Percentiles rank a stretch among this genome's conserved stretches.
Evolutionary conservation across 441 rosid genomes (phyloP).

Genomic region (Populus hybrid): DNA sequence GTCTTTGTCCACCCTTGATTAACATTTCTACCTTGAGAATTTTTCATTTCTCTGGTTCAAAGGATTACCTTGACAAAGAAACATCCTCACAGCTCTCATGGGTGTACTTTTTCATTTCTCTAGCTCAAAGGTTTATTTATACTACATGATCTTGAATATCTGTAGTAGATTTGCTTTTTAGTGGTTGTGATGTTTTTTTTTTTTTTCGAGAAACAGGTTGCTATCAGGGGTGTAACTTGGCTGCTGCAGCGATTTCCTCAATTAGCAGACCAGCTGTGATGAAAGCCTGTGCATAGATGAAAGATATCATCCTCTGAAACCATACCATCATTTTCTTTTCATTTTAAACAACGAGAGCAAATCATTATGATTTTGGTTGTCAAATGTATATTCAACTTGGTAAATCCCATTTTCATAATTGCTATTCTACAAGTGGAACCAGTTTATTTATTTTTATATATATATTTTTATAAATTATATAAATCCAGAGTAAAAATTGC

Average conservation of each 20-base stretch:
- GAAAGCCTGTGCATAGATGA: not conserved
- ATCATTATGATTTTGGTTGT: not conserved
- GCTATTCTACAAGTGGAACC: too few relatives aligned
- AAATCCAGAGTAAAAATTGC: too few relatives aligned
- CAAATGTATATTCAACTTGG: not conserved
- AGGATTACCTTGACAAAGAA: too few relatives aligned
- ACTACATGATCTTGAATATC: too few relatives aligned
- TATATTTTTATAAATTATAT: too few relatives aligned
- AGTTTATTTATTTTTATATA: too few relatives aligned
- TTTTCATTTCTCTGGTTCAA: too few relatives aligned
- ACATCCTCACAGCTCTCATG: too few relatives aligned
- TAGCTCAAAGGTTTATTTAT: too few relatives aligned
- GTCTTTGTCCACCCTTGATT: too few relatives aligned
- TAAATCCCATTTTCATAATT: not conserved
- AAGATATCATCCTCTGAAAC: not conserved
- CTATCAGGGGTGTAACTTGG: constrained; percentile 65
- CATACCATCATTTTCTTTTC: not conserved
- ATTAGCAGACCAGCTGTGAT: constrained; percentile 43
- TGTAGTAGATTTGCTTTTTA: not conserved
- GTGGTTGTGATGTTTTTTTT: not conserved
- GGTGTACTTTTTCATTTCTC: too few relatives aligned
- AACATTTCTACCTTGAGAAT: too few relatives aligned
- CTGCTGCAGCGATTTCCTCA: constrained; percentile 65
- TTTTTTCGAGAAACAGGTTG: constrained; percentile 33
- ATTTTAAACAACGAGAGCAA: not conserved